phyloP scores from a whole-genome alignment of 108 stramenopile species.

The Asterionellopsis glacialis region DNA sequence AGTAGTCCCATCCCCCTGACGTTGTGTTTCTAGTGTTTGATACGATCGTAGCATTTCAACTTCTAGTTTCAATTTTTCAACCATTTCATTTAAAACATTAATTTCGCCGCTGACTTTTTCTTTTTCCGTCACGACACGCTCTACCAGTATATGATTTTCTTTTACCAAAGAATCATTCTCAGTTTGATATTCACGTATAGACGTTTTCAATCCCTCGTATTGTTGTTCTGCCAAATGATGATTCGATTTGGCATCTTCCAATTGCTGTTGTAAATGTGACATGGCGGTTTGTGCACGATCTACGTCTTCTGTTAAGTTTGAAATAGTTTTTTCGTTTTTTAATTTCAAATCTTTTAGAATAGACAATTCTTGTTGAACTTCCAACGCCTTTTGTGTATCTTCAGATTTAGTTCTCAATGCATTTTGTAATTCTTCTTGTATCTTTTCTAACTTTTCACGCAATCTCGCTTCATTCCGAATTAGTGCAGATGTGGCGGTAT shows the following conservation, averaged over 20 bases:
- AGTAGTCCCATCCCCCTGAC: conserved; percentile 3
- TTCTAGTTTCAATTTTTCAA: conserved; percentile 64
- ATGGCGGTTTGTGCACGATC: conserved; percentile 41
- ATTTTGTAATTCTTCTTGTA: conserved; percentile 57
- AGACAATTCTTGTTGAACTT: conserved; percentile 41
- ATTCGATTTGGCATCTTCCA: conserved; percentile 54
- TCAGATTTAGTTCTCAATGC: conserved; percentile 42
- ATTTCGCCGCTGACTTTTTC: conserved; percentile 62
- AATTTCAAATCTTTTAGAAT: conserved; percentile 36
- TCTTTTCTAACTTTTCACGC: conserved; percentile 64
- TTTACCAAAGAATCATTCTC: conserved; percentile 68
- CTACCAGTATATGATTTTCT: conserved; percentile 48
- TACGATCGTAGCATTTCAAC: conserved; percentile 45
- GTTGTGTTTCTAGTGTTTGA: conserved; percentile 35
- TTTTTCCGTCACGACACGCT: conserved; percentile 60
- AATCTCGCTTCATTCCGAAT: conserved; percentile 42
- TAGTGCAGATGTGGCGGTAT: conserved; percentile 21
- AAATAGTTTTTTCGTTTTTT: conserved; percentile 46
- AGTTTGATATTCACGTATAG: conserved; percentile 63
- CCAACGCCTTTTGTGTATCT: conserved; percentile 29
- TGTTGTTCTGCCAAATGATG: conserved; percentile 76
- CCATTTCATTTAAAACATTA: conserved; percentile 66
- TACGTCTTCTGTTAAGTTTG: conserved; percentile 39
- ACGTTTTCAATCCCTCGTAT: conserved; percentile 73
- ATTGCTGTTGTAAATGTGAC: conserved; percentile 49